Evolutionary conservation across 2,329 filamentous ascomycete species (phyloP).

Genomic region (Fusarium sp.): DNA sequence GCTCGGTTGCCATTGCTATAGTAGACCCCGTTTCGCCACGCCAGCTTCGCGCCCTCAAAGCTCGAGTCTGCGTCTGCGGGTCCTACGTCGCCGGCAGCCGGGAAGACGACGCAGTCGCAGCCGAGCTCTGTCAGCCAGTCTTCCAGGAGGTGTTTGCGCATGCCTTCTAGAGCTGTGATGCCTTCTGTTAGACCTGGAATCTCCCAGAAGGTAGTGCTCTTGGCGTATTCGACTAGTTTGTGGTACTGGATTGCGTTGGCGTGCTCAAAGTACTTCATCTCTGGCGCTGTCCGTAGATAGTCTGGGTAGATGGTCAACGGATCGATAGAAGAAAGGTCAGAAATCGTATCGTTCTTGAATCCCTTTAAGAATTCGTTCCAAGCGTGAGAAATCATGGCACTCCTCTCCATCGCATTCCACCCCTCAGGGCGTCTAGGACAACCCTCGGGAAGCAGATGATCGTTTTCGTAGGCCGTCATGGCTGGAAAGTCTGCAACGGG

Average conservation of each 20-base stretch:
- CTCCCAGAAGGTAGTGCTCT: constrained; percentile 51
- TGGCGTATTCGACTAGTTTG: neutral
- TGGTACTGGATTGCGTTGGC: constrained; percentile 22
- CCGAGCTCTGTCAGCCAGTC: constrained; percentile 59
- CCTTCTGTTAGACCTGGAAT: constrained; percentile 57
- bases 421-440: constrained; percentile 47
- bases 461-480: constrained; percentile 60
- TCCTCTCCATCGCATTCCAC: constrained; percentile 55
- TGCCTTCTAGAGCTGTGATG: constrained; percentile 59
- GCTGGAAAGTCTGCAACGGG: constrained; percentile 55
- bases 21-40: constrained; percentile 58
- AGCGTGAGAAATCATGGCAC: constrained; percentile 29
- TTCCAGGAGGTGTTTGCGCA: constrained; percentile 60
- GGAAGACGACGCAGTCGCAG: constrained; percentile 62
- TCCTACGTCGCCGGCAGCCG: constrained; percentile 63
- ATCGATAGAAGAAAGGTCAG: constrained; percentile 55
- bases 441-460: constrained; percentile 52
- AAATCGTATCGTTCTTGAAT: neutral
- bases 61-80: constrained; percentile 59
- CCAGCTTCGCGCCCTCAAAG: constrained; percentile 19
- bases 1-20: constrained; percentile 67
- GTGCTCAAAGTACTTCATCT: constrained; percentile 4
- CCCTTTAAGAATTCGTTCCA: constrained; percentile 32
- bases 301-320: constrained; percentile 51
- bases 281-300: constrained; percentile 15